These are phyloP conservation scores for Ophiosphaerella narmari DNA, from an alignment of 2,329 filamentous ascomycete genomes.

Conservation along the genomic window DNA sequence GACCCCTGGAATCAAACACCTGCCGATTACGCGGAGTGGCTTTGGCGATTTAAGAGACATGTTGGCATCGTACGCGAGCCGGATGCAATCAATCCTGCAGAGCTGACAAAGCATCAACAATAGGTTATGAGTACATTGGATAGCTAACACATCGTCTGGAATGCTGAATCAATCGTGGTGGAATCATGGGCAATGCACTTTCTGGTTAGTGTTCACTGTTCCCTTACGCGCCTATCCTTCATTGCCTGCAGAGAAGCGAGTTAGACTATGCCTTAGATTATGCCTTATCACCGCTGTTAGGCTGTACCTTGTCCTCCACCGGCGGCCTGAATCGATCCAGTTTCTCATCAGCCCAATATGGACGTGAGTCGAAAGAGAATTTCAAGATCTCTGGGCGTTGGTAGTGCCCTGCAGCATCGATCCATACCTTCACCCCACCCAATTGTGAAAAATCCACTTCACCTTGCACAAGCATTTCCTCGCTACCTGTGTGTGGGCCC, in stretches of 20 bases:
- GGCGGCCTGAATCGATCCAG: conserved; percentile 22
- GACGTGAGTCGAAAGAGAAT: conserved; percentile 34
- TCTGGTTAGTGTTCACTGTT: too few species aligned
- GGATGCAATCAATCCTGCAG: not conserved
- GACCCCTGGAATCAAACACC: conserved; percentile 46
- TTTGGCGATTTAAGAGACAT: conserved; percentile 35
- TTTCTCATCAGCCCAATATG: conserved; percentile 42
- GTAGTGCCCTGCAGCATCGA: conserved; percentile 46
- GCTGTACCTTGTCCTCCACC: conserved; percentile 7
- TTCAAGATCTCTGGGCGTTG: conserved; percentile 43
- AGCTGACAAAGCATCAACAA: not conserved
- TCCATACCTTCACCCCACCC: conserved; percentile 43
- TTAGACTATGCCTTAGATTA: too few species aligned
- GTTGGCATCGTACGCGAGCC: conserved; percentile 17
- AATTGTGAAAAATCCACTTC: conserved; percentile 43
- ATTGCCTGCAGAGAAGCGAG: too few species aligned
- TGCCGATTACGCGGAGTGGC: conserved; percentile 40
- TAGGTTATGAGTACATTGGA: not conserved
- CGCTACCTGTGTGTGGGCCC: conserved; percentile 39
- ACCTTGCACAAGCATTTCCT: conserved; percentile 41
- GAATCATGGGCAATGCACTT: too few species aligned
- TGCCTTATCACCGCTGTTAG: too few species aligned
- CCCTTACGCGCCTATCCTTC: too few species aligned
- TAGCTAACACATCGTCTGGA: not conserved
- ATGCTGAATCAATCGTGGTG: not conserved